Percentiles rank a stretch among this genome's conserved stretches.
These are phyloP conservation scores for Eucalyptus sp. DNA, from an alignment of 345 rosid genomes.

Conservation along the genomic window DNA sequence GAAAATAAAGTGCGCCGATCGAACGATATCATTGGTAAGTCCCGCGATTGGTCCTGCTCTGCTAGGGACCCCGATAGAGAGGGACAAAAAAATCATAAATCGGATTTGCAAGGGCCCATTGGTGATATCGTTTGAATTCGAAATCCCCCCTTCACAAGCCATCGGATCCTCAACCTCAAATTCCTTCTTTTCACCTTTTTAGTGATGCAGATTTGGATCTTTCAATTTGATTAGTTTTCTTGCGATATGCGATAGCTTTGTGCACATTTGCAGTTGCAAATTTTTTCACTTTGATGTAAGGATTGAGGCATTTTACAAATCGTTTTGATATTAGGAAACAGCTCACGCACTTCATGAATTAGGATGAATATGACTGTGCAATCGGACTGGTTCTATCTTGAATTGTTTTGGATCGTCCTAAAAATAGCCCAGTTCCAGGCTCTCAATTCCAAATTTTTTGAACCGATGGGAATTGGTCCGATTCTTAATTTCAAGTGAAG, in stretches of 20 bases:
- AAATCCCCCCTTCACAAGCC: not conserved
- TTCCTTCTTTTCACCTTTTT: not conserved
- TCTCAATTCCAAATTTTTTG: not conserved
- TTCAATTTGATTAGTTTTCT: not conserved
- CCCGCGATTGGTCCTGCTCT: not conserved
- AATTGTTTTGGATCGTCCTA: rapidly evolving
- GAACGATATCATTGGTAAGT: not conserved
- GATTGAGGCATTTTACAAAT: not conserved
- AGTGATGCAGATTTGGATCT: not conserved
- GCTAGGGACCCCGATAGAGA: not conserved
- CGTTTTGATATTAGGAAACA: too few species aligned
- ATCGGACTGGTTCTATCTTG: rapidly evolving
- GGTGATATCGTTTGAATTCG: not conserved
- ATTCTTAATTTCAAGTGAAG: too few species aligned
- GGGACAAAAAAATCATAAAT: not conserved
- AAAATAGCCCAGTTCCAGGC: rapidly evolving
- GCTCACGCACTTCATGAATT: rapidly evolving
- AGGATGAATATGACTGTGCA: rapidly evolving
- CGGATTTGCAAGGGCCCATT: not conserved
- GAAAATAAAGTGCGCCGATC: not conserved
- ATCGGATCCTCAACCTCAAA: not conserved
- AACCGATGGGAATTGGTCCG: rapidly evolving
- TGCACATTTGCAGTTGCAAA: not conserved
- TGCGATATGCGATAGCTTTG: rapidly evolving
- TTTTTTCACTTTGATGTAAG: rapidly evolving